Evolutionary conservation across 2,329 filamentous ascomycete genomes (phyloP), one percentile per base, ranked within the genome.

Genomic region (Alternaria metachromatica): DNA sequence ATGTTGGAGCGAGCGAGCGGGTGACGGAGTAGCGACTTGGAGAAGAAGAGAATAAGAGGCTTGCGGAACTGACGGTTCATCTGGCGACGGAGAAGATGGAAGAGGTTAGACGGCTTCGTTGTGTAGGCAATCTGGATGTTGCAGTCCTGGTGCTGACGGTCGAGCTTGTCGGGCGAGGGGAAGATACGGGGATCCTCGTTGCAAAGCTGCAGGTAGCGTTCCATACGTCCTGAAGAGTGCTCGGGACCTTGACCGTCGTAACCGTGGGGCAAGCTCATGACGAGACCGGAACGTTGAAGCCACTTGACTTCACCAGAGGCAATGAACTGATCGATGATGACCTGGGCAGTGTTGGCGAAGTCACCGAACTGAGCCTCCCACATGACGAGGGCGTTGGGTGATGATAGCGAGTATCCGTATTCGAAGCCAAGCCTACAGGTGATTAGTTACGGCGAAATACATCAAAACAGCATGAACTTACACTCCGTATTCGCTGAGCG

Each of bases 341-440:
- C 97, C 84, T 99, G 96, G 46, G 96, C 95, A 78, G 97, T 99
- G 88, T 99, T 99, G 87, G 96, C 96, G 77, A 99, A 99, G 83
- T 99, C 96, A 86, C 96, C 96, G 77, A 99, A 99, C 83, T 99
- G 96, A 41, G 96, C 96, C 84, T 99, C 96, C 96, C 96, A 99
- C 90, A 99, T 97, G 74, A 99, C 95, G 25, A 99, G 89, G 41
- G 96, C 95, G 79, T 97, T 97, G 62, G 96, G 96, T 28, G 96
- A 98, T 26, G 94, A 97, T 65, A 99, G 85, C 4, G 96, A 99
- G 86, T 99, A 99, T 65, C 96, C 96, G 77, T 99, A 99, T 83
- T 99, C 96, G 80, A 99, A 99, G 58, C 96, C 96, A 66, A 99
- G 92, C 65, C 89, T 92, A 54, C 58, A 13, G 21, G 15, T 26